Evolutionary conservation across 306 rosid genomes (phyloP).

Genomic region (Mucuna pruriens): DNA sequence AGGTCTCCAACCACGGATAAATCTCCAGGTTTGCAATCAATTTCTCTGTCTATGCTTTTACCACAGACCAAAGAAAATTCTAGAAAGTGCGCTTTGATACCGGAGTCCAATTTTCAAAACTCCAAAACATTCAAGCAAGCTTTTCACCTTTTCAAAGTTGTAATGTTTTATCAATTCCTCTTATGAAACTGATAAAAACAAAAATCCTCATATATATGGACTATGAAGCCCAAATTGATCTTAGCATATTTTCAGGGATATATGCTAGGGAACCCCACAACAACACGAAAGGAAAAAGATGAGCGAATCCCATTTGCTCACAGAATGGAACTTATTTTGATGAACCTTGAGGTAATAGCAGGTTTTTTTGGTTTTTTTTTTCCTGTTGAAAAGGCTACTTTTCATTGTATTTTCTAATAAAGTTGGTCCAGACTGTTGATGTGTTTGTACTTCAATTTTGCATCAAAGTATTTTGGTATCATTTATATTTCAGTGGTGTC

Average conservation of each 20-base stretch:
- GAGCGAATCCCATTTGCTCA: slow-evolving; percentile 49
- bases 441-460: neutral
- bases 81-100: neutral
- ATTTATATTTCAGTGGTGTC: neutral
- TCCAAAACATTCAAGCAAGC: neutral
- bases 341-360: slow-evolving; percentile 54
- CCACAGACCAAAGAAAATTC: neutral
- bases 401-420: neutral
- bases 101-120: neutral
- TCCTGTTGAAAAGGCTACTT: neutral
- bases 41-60: neutral
- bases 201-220: too few relatives aligned
- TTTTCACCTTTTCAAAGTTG: neutral
- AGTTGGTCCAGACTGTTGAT: neutral
- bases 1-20: too few relatives aligned
- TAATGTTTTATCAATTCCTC: neutral
- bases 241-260: too few relatives aligned
- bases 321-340: slow-evolving; percentile 64
- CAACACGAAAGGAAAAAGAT: neutral
- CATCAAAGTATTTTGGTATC: neutral
- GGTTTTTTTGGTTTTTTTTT: neutral
- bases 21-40: too few relatives aligned
- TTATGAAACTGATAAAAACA: too few relatives aligned
- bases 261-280: slow-evolving; percentile 52
- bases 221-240: neutral